Conservation (phyloP, 148 eudicot genomes). For the Fagopyrum esculentum region DNA sequence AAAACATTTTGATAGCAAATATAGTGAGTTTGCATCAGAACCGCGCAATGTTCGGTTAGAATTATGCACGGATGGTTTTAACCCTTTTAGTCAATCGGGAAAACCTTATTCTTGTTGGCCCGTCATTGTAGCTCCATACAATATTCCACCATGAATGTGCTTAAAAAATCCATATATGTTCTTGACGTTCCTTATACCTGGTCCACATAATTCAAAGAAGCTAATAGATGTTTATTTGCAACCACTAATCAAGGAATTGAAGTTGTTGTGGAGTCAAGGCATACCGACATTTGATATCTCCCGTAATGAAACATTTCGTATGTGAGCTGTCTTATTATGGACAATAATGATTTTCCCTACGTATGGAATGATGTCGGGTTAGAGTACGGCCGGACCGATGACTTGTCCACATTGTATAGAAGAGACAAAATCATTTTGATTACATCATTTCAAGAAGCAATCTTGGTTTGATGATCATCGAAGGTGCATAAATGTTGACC, state of each 20-base stretch:
- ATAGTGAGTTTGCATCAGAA: neutral
- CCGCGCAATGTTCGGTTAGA: neutral
- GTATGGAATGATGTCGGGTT: no score
- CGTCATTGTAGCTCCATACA: neutral
- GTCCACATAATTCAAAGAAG: neutral
- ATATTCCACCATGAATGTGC: neutral
- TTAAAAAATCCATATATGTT: neutral
- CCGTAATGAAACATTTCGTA: neutral
- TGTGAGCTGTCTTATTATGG: neutral
- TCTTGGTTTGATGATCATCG: no score
- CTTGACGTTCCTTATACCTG: neutral
- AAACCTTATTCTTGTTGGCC: neutral
- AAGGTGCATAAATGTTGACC: no score
- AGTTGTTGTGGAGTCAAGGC: neutral
- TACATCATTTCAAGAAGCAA: no score
- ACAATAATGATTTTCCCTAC: no score
- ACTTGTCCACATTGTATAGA: no score
- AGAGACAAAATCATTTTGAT: no score
- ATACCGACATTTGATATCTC: neutral
- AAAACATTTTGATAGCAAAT: neutral
- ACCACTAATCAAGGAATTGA: neutral
- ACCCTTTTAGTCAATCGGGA: neutral
- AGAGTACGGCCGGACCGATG: no score
- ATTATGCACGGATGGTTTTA: neutral
- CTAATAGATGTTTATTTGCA: neutral